phyloP scores from a whole-genome alignment of 176 grass and related monocot species.

The Cenchrus fungigraminus region DNA sequence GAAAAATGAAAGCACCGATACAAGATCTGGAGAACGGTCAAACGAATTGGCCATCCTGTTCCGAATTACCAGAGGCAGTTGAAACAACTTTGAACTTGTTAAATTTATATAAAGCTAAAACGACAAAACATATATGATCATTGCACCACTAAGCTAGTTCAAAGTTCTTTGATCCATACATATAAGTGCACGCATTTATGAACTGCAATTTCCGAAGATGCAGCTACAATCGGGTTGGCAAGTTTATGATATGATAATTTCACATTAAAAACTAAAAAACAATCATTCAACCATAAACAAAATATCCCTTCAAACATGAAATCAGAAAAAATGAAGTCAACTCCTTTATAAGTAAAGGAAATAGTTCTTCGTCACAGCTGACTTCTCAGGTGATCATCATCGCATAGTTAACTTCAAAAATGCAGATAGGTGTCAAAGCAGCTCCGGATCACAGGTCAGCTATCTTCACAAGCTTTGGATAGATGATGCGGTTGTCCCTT shows the following conservation, averaged over 20 bases:
- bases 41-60: too few relatives aligned
- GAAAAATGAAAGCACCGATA: too few relatives aligned
- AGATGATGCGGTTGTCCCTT: slow-evolving; percentile 90
- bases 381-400: too few relatives aligned
- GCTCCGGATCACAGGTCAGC: slow-evolving; percentile 43
- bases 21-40: too few relatives aligned
- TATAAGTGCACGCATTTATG: neutral
- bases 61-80: too few relatives aligned
- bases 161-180: neutral
- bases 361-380: neutral
- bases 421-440: neutral
- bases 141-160: neutral
- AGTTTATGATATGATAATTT: neutral
- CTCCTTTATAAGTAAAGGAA: neutral
- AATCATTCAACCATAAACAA: neutral
- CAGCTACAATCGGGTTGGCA: neutral
- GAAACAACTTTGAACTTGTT: too few relatives aligned
- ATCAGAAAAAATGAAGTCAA: neutral
- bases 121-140: too few relatives aligned
- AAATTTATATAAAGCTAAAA: too few relatives aligned
- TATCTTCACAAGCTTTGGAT: slow-evolving; percentile 80
- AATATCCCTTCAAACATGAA: neutral
- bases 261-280: neutral
- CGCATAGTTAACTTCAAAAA: neutral
- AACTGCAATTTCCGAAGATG: neutral